A percentile compares a stretch with the other conserved stretches of the same genome.
These are phyloP conservation scores for Beauveria bassiana DNA, from an alignment of 2,329 filamentous ascomycete genomes.

Conservation along the genomic window DNA sequence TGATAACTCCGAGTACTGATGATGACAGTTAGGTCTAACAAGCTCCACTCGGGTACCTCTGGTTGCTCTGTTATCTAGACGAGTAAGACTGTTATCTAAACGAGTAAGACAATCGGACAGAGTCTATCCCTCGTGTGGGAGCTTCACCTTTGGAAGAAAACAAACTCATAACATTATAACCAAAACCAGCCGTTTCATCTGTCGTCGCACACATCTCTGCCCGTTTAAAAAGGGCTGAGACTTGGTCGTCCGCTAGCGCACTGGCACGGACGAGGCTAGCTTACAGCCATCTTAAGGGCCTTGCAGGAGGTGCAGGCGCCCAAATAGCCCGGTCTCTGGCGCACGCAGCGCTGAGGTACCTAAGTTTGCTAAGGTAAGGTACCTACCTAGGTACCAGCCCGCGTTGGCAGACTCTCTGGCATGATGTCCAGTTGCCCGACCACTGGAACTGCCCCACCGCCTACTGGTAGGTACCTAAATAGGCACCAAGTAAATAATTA, in stretches of 20 bases:
- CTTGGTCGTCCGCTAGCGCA: constrained; percentile 2
- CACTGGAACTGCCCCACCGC: neutral
- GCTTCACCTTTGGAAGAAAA: neutral
- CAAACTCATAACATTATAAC: neutral
- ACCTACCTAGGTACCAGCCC: too few relatives aligned
- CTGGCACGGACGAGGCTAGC: neutral
- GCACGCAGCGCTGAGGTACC: too few relatives aligned
- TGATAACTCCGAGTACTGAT: too few relatives aligned
- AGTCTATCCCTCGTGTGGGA: neutral
- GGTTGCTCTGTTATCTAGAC: too few relatives aligned
- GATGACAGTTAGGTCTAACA: neutral
- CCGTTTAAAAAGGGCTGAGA: neutral
- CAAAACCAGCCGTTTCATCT: neutral
- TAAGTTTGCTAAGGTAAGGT: too few relatives aligned
- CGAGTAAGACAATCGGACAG: neutral
- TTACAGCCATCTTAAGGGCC: neutral
- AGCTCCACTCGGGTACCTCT: neutral
- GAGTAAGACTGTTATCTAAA: too few relatives aligned
- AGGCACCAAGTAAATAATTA: too few relatives aligned
- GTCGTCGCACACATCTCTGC: neutral
- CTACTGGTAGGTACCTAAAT: too few relatives aligned
- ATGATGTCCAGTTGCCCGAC: too few relatives aligned
- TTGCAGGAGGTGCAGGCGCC: neutral
- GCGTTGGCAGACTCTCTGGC: neutral
- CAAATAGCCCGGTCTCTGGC: neutral